Percentiles rank a stretch among this genome's conserved stretches.
These are phyloP conservation scores for Stipa capillata DNA, from an alignment of 176 grass and related monocot species.

Conservation along the genomic window DNA sequence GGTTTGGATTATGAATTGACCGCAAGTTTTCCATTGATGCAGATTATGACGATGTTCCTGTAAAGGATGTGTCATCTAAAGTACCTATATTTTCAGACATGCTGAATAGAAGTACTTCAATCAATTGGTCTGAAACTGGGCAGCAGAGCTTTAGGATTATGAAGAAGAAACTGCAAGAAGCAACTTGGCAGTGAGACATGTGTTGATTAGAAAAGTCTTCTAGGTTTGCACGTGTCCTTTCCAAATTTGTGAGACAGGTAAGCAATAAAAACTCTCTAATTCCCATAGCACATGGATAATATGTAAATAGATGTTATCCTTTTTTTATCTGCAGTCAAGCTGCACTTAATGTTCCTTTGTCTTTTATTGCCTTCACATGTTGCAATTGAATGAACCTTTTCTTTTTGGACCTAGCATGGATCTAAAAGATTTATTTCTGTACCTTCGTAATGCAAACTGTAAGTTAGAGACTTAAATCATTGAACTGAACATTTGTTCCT, in stretches of 20 bases:
- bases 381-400: not conserved
- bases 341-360: not conserved
- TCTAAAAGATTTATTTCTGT: not conserved
- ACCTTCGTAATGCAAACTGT: not conserved
- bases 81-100: constrained; percentile 52
- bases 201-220: constrained; percentile 11
- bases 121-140: constrained; percentile 67
- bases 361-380: constrained; percentile 6
- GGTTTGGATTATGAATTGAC: constrained; percentile 1
- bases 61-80: constrained; percentile 32
- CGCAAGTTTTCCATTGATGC: constrained; percentile 15
- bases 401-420: not conserved
- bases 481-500: not conserved
- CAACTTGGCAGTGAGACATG: constrained; percentile 46
- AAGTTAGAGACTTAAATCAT: constrained; percentile 8
- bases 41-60: constrained; percentile 75
- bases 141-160: constrained; percentile 59
- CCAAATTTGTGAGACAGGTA: not conserved
- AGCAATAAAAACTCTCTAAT: not conserved
- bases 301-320: not conserved
- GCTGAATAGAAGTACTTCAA: constrained; percentile 52
- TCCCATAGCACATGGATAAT: not conserved
- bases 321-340: not conserved
- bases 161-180: constrained; percentile 81
- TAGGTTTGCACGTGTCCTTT: constrained; percentile 14